Percentiles rank a stretch among this genome's conserved stretches.
Evolutionary conservation across 257 asterid species (phyloP).

Genomic region (Penstemon barbatus): DNA sequence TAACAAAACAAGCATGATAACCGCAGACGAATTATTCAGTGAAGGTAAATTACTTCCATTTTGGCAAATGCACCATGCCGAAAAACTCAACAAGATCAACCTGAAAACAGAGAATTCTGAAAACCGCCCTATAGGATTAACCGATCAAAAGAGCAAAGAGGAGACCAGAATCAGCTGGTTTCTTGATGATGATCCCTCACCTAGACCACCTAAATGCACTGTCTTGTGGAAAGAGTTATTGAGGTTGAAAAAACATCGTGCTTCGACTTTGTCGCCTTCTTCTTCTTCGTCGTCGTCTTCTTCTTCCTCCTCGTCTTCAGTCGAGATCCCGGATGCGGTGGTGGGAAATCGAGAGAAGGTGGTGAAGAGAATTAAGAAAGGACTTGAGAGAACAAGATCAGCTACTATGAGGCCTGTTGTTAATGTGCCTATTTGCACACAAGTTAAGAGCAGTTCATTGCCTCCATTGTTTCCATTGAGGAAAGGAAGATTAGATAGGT

Average conservation of each 20-base stretch:
- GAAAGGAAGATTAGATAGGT: constrained; percentile 53
- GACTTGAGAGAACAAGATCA: constrained; percentile 65
- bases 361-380: constrained; percentile 56
- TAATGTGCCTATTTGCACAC: constrained; percentile 66
- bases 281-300: constrained; percentile 54
- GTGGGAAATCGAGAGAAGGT: constrained; percentile 39
- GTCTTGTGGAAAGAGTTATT: constrained; percentile 80
- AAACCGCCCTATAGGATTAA: not conserved
- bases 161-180: constrained; percentile 61
- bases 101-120: constrained; percentile 39
- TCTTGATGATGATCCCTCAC: constrained; percentile 89
- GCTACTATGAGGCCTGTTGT: constrained; percentile 66
- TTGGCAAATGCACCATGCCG: constrained; percentile 56
- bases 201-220: constrained; percentile 91
- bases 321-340: constrained; percentile 37
- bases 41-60: constrained; percentile 80
- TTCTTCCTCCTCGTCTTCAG: constrained; percentile 42
- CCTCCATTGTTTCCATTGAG: constrained; percentile 64
- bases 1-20: constrained; percentile 43
- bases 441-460: constrained; percentile 49
- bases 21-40: constrained; percentile 73
- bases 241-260: constrained; percentile 61
- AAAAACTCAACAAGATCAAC: constrained; percentile 50
- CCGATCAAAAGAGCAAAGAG: constrained; percentile 31
- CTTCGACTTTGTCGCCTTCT: constrained; percentile 54